These are phyloP conservation scores for Agaricus subrufescens DNA, from an alignment of 768 basidiomycete species.

Conservation along the genomic window DNA sequence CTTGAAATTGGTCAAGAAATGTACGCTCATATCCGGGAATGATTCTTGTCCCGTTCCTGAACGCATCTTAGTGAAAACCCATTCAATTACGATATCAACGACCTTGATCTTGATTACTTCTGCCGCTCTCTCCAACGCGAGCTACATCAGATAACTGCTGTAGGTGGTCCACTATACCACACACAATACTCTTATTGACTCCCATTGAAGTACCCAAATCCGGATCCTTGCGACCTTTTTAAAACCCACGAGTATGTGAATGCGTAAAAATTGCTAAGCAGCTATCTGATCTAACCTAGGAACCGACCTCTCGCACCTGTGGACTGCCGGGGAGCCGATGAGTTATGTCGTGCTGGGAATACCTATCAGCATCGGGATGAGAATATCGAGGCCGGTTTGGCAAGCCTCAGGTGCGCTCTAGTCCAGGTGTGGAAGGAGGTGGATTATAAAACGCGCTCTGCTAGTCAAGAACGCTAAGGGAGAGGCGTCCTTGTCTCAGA, in stretches of 20 bases:
- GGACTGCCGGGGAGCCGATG: constrained; percentile 52
- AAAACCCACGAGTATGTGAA: constrained; percentile 38
- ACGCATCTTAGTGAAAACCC: constrained; percentile 48
- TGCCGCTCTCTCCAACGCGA: constrained; percentile 63
- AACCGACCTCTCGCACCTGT: constrained; percentile 72
- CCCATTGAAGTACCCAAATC: constrained; percentile 45
- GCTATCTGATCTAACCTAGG: constrained; percentile 15
- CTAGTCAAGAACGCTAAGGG: neutral
- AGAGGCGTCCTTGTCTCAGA: no score
- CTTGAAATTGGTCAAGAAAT: constrained; percentile 68
- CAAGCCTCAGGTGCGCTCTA: constrained; percentile 33
- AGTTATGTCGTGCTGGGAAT: constrained; percentile 35
- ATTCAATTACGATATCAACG: constrained; percentile 64
- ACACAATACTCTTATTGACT: neutral
- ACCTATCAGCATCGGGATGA: constrained; percentile 30
- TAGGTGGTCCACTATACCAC: constrained; percentile 27
- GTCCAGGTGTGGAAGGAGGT: constrained; percentile 39
- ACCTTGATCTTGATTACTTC: constrained; percentile 67
- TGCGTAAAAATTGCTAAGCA: neutral
- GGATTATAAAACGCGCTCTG: constrained; percentile 29
- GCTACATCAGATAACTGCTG: constrained; percentile 67
- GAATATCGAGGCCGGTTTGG: constrained; percentile 24
- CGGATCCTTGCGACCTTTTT: constrained; percentile 47
- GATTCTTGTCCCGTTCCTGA: neutral
- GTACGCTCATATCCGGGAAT: constrained; percentile 21